Evolutionary conservation across 768 basidiomycete species (phyloP), one percentile per base, ranked within the genome.

Genomic region (Arthromyces matolae): DNA sequence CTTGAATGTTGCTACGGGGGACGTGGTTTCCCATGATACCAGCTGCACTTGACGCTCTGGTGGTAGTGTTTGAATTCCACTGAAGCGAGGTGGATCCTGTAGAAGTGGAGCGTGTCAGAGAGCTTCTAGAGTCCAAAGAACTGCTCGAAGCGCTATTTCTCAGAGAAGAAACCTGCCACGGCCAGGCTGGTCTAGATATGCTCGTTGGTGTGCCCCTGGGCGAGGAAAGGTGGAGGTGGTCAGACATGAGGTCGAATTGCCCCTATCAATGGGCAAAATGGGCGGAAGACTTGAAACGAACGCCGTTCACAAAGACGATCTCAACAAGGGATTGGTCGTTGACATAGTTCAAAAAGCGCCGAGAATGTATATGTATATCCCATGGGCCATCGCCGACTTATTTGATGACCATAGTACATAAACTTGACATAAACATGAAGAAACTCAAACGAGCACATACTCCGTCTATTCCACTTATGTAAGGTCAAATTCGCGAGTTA

Each of bases 121-220:
- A 54, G 19, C 44, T 41, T 33, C 54, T 50, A 25, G 47, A 42
- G 25, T 60, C 56, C 45, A 47, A 42, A 33, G 52, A 51, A 43
- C 46, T 55, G 39, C 50, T 43, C 14, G 52, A 54, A 29, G 48
- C 24, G 29, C 51, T 55, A 19, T 39, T 33, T 49, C 67, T 66
- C 10, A 67, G 54, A 32, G 67, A 67, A n/a, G 66, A 61, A 27
- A 50, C 47, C 32, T 68, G 67, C 51, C 65, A 66, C n/a, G 67
- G 60, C 49, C 68, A 68, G 74, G 82, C 79, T 42, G 83, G 82
- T 77, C 82, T 83, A 51, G 79, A 76, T 22, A 79, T 71, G 37
- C 79, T 70, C n/a, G n/a, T n/a, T 8, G 75, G 62, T 32, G 76
- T 68, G 13, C 77, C 72, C 41, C 71, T 69, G 16, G 79, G 73